These are phyloP conservation scores for Mitragyna speciosa DNA, from an alignment of 257 asterid species.

Conservation along the genomic window DNA sequence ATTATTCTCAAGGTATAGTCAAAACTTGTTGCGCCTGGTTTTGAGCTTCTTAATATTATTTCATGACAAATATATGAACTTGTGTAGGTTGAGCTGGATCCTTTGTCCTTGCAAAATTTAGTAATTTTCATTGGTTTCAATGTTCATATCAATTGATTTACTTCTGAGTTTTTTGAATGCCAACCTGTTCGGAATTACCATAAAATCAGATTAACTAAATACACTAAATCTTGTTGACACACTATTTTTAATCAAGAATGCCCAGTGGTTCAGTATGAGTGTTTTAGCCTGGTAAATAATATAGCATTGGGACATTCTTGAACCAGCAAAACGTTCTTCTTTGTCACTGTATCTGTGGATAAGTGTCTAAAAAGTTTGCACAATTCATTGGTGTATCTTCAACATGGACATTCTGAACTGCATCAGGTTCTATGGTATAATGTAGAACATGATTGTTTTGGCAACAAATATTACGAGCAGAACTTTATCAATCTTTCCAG, in stretches of 20 bases:
- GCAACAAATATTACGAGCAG: neutral
- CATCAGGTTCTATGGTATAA: neutral
- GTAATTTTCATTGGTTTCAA: neutral
- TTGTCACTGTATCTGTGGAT: neutral
- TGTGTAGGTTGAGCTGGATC: neutral
- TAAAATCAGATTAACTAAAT: neutral
- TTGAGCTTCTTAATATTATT: neutral
- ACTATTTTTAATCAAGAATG: neutral
- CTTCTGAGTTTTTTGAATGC: neutral
- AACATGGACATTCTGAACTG: neutral
- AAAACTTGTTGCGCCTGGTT: neutral
- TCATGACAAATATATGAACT: neutral
- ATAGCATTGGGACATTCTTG: neutral
- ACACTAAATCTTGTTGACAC: neutral
- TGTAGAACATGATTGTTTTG: neutral
- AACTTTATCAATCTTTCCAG: slow-evolving; percentile 34
- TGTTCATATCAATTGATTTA: neutral
- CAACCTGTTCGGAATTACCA: neutral
- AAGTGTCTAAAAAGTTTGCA: neutral
- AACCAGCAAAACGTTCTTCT: neutral
- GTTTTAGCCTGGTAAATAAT: neutral
- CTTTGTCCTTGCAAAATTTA: neutral
- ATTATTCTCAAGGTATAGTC: slow-evolving; percentile 54
- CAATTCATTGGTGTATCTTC: neutral
- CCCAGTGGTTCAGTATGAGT: neutral